A percentile compares a stretch with the other conserved stretches of the same genome.
phyloP scores from a whole-genome alignment of 139 green algal species.

The Chlorella sp. region DNA sequence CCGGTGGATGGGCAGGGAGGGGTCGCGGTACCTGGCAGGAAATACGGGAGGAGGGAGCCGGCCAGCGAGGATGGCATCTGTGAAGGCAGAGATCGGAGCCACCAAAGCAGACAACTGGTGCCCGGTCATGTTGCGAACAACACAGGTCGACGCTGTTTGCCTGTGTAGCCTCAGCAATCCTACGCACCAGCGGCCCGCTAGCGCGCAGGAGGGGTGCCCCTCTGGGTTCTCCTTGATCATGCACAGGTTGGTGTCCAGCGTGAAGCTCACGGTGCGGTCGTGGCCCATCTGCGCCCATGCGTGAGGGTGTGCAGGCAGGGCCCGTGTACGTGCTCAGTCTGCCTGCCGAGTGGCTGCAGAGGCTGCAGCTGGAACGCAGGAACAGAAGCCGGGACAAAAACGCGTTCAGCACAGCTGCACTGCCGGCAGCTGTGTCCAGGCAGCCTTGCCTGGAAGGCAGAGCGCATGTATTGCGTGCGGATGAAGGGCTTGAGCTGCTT shows the following conservation, averaged over 20 bases:
- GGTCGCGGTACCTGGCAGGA: constrained; percentile 75
- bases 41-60: neutral
- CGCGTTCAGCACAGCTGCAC: no score
- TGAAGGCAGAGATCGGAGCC: no score
- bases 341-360: no score
- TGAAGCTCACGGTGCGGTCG: constrained; percentile 91
- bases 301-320: no score
- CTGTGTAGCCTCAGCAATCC: no score
- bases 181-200: constrained; percentile 51
- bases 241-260: constrained; percentile 95
- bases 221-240: constrained; percentile 98
- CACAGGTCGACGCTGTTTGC: no score
- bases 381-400: no score
- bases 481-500: constrained; percentile 94
- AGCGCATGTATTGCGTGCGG: constrained; percentile 95
- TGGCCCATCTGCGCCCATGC: constrained; percentile 84
- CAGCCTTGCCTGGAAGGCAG: constrained; percentile 34
- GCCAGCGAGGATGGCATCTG: neutral
- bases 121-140: no score
- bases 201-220: constrained; percentile 76
- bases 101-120: no score
- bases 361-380: no score
- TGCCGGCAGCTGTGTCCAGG: no score
- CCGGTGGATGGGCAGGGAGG: constrained; percentile 74
- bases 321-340: no score